Evolutionary conservation across 108 stramenopile species (phyloP).

Genomic region (Nitzschia putrida): DNA sequence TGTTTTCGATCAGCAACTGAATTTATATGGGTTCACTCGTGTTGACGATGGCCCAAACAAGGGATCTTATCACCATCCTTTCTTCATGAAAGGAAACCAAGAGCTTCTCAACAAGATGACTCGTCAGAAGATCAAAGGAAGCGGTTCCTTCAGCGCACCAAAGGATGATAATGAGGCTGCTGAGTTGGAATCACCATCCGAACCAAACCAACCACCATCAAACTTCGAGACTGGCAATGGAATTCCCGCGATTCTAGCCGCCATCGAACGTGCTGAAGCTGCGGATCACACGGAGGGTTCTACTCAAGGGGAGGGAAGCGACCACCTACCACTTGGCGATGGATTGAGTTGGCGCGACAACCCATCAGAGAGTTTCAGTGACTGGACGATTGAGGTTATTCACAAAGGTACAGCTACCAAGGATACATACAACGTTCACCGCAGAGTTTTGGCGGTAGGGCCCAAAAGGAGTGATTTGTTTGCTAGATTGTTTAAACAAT

Average conservation of each 20-base stretch:
- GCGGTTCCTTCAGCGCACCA: background rate
- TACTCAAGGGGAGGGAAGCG: background rate
- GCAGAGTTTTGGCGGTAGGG: constrained; percentile 49
- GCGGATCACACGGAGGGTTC: constrained; percentile 5
- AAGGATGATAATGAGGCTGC: background rate
- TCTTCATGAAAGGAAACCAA: constrained; percentile 30
- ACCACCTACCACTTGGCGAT: background rate
- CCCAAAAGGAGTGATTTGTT: constrained; percentile 51
- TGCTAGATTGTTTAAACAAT: constrained; percentile 28
- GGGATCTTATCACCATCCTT: constrained; percentile 40
- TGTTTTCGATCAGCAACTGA: constrained; percentile 44
- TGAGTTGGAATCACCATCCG: background rate
- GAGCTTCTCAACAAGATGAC: constrained; percentile 27
- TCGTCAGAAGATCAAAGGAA: constrained; percentile 26
- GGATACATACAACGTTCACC: constrained; percentile 50
- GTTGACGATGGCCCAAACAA: constrained; percentile 46
- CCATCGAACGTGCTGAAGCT: constrained; percentile 17
- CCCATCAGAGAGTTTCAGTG: constrained; percentile 47
- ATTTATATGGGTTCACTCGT: constrained; percentile 36
- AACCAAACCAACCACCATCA: background rate
- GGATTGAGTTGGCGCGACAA: constrained; percentile 37
- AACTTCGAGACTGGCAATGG: background rate
- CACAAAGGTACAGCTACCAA: background rate
- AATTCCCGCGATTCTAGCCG: constrained; percentile 18
- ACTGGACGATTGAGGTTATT: constrained; percentile 49